phyloP scores from a whole-genome alignment of 305 asterid species.

The Coffea humblotiana region DNA sequence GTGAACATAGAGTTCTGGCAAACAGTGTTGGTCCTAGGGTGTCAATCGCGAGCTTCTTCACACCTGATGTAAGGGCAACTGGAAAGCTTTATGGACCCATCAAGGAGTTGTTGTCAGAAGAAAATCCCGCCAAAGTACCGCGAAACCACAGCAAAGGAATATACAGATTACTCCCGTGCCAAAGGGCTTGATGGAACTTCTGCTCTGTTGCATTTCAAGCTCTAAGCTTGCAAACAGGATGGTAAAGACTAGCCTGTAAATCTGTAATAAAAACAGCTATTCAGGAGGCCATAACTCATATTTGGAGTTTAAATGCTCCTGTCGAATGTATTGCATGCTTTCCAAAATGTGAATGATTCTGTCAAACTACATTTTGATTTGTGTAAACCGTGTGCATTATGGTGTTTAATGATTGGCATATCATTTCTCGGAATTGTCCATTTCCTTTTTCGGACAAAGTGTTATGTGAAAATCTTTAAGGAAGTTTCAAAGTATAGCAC shows the following conservation, averaged over 20 bases:
- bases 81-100: conserved; percentile 28
- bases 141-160: conserved; percentile 18
- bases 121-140: too few relatives aligned
- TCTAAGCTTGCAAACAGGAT: neutral
- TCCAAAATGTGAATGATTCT: too few relatives aligned
- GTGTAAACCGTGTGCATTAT: too few relatives aligned
- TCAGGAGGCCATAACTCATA: too few relatives aligned
- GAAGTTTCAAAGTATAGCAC: too few relatives aligned
- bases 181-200: conserved; percentile 35
- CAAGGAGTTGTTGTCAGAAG: conserved; percentile 24
- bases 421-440: too few relatives aligned
- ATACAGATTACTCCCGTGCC: neutral
- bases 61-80: conserved; percentile 1
- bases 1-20: conserved; percentile 35
- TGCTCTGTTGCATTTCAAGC: conserved; percentile 25
- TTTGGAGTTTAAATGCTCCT: too few relatives aligned
- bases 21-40: conserved; percentile 34
- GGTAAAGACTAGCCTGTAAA: neutral
- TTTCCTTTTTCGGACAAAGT: too few relatives aligned
- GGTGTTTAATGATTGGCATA: too few relatives aligned
- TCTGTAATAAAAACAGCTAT: neutral
- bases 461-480: too few relatives aligned
- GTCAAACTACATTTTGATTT: too few relatives aligned
- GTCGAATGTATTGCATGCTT: too few relatives aligned
- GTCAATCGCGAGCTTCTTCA: conserved; percentile 29